Evolutionary conservation across 805 yeast species (phyloP).

Genomic region (Spathaspora gorwiae): DNA sequence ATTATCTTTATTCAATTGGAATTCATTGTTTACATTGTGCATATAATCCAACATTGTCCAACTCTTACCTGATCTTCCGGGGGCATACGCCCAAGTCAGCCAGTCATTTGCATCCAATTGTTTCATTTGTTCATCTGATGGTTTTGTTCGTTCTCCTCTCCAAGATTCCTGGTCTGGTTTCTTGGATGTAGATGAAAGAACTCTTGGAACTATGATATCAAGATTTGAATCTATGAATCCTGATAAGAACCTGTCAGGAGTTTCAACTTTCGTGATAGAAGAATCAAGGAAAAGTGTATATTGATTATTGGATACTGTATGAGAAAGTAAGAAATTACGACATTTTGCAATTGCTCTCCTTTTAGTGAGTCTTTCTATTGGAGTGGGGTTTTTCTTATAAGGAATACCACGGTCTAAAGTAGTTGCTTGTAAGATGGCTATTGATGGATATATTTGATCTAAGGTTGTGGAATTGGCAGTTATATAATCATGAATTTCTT

Average conservation of each 20-base stretch:
- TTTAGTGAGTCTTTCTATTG: conserved; percentile 6
- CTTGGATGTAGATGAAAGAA: background rate
- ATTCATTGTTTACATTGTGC: conserved; percentile 8
- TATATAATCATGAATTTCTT: conserved; percentile 8
- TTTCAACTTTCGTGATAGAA: conserved; percentile 22
- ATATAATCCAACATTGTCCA: conserved; percentile 22
- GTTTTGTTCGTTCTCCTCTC: conserved; percentile 33
- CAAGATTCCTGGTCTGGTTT: conserved; percentile 16
- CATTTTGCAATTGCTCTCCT: conserved; percentile 30
- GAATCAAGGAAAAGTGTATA: conserved; percentile 34
- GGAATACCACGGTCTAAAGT: background rate
- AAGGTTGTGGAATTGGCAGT: background rate
- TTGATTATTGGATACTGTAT: conserved; percentile 22
- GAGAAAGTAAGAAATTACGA: conserved; percentile 28
- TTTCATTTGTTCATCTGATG: conserved; percentile 23
- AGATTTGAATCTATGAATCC: conserved; percentile 21
- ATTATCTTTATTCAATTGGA: conserved; percentile 6
- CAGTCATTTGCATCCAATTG: conserved; percentile 25
- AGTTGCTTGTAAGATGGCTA: background rate
- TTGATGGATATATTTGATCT: background rate
- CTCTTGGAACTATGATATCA: conserved; percentile 35
- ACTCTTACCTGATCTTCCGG: conserved; percentile 26
- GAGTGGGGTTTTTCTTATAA: too few relatives aligned
- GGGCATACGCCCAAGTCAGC: conserved; percentile 29
- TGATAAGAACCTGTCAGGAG: conserved; percentile 16